These are phyloP conservation scores for Oehlia diaphana DNA, from an alignment of 192 early-diverging fungal genomes.

Conservation along the genomic window DNA sequence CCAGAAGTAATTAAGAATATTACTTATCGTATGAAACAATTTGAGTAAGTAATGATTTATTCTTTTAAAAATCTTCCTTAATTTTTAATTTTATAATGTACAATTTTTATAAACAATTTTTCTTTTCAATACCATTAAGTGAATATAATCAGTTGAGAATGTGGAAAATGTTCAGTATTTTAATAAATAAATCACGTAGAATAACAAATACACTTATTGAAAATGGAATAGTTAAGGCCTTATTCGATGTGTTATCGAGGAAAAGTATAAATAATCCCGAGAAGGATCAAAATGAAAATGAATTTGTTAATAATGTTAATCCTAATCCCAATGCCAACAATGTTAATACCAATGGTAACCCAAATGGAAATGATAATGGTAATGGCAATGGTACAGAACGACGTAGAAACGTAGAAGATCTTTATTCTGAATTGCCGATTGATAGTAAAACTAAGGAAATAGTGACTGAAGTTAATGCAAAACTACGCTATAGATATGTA, in stretches of 20 bases:
- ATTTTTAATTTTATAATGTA: not conserved
- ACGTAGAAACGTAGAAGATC: not conserved
- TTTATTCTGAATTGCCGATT: not conserved
- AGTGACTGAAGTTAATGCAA: not conserved
- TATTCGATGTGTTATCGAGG: not conserved
- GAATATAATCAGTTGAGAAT: not conserved
- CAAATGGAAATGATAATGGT: slow-evolving; percentile 1
- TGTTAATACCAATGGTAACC: not conserved
- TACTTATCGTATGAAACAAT: not conserved
- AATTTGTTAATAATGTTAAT: not conserved
- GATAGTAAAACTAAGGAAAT: not conserved
- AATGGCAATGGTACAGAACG: not conserved
- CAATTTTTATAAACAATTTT: not conserved
- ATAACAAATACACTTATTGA: not conserved
- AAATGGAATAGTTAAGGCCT: not conserved
- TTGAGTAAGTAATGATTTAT: not conserved
- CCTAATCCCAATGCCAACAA: not conserved
- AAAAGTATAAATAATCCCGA: not conserved
- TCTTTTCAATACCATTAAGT: not conserved
- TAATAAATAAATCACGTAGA: not conserved
- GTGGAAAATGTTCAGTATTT: slow-evolving; percentile 7
- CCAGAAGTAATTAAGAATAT: not conserved
- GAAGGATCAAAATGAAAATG: not conserved
- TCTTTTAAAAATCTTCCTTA: not conserved
- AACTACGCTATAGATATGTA: not conserved